Evolutionary conservation across 257 asterid species (phyloP).

Genomic region (Buddleja alternifolia): DNA sequence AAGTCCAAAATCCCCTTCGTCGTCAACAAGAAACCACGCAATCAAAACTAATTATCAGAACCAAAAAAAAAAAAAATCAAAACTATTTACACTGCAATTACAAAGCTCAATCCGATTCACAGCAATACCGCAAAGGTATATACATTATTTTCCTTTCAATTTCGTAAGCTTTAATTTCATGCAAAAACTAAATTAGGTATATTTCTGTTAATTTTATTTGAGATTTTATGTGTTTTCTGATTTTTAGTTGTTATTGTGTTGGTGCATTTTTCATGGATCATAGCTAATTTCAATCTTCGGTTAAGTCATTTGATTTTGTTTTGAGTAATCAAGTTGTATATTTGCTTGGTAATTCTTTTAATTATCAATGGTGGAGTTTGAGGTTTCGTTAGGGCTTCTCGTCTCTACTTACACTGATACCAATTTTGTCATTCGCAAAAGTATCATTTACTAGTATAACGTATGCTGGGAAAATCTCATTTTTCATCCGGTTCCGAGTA

Average conservation of each 20-base stretch:
- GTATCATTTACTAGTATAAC: not conserved
- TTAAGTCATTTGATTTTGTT: not conserved
- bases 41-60: no score
- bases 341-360: not conserved
- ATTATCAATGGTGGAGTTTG: not conserved
- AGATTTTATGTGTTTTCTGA: no score
- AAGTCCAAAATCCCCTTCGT: conserved; percentile 22
- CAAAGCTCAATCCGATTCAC: not conserved
- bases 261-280: conserved; percentile 19
- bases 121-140: not conserved
- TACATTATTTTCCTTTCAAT: no score
- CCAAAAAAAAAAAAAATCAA: no score
- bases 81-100: not conserved
- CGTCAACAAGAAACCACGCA: conserved; percentile 28
- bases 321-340: not conserved
- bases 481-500: no score
- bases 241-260: not conserved
- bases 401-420: not conserved
- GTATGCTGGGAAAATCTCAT: no score
- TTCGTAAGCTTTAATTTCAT: no score
- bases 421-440: not conserved
- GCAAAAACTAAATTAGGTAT: no score
- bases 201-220: no score
- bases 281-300: not conserved
- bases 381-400: conserved; percentile 19